These are phyloP conservation scores for Metrosideros polymorpha DNA, from an alignment of 441 rosid species.

Conservation along the genomic window DNA sequence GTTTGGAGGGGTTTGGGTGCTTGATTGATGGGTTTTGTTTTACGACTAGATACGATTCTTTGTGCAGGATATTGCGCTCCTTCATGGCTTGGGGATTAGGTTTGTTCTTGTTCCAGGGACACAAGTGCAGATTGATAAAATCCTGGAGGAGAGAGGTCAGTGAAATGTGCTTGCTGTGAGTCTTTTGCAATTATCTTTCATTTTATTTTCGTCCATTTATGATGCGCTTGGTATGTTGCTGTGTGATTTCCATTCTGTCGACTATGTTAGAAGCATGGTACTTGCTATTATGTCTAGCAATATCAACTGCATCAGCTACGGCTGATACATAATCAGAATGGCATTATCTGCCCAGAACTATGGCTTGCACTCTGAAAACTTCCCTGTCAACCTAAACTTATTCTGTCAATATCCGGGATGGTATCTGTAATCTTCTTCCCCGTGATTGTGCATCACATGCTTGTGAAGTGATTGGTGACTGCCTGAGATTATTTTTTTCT, in stretches of 20 bases:
- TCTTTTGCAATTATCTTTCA: not conserved
- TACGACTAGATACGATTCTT: not conserved
- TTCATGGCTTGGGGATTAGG: slow-evolving; percentile 82
- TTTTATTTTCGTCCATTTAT: not conserved
- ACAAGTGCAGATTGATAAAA: slow-evolving; percentile 76
- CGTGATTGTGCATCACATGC: not conserved
- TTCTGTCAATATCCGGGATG: not conserved
- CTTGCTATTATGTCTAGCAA: not conserved
- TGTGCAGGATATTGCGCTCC: slow-evolving; percentile 87
- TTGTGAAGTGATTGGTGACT: not conserved
- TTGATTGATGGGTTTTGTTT: not conserved
- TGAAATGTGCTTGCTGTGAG: not conserved
- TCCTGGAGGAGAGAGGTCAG: slow-evolving; percentile 77
- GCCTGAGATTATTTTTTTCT: not conserved
- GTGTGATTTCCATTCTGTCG: not conserved
- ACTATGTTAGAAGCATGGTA: not conserved
- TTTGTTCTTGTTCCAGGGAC: slow-evolving; percentile 91
- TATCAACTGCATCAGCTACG: not conserved
- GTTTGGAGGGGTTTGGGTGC: not conserved
- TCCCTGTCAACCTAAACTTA: not conserved
- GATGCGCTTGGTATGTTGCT: not conserved
- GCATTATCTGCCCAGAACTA: not conserved
- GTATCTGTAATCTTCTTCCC: not conserved
- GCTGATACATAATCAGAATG: not conserved
- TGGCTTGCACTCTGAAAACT: not conserved